Base-by-base conservation (phyloP, 208 protist species). In the Leishmania lainsoni region DNA sequence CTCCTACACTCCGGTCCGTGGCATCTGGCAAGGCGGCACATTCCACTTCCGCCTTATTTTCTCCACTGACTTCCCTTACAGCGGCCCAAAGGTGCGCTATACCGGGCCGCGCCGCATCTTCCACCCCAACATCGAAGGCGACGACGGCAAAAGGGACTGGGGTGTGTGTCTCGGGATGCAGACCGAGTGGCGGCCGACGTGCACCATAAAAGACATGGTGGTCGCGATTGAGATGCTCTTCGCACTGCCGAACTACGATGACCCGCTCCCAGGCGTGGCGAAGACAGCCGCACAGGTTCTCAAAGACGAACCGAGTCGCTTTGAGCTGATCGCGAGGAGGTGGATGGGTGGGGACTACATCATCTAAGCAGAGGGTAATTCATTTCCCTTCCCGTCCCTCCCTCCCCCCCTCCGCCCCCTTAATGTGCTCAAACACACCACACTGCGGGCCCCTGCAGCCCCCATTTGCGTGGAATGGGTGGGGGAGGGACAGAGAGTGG, bases 61-160 rank as follows among this genome's bases (percentile, higher is more conserved):
- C 79, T 81, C 90, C 26, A 86, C 93, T 10, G 83, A 90, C 29
- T 98, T 94, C 80, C 95, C 95, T 5, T 92, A 94, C 73, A 89
- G 93, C 71, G 92, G 92, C 5, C 95, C 95, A 0, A 94, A 91
- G 79, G 92, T 96, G 59, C 85, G 88, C 52, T 98, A 95, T 81
- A 77, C 86, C 61, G 92, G 92, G 1, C 91, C 95, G 14, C 70
- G 81, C 16, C 92, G 93, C 75, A 85, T 97, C 56, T 97, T 92
- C 75, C 95, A 98, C 76, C 95, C 95, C 17, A 98, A 98, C 83
- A 97, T 98, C 75, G 95, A 97, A 39, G 93, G 92, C 71, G 92
- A 97, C 39, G 89, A 80, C n/a, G 84, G 87, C 72, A 81, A 74
- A 52, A 68, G 85, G 48, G 86, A 90, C 68, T 97, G 94, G 92